Percentiles rank a stretch among this genome's conserved stretches.
phyloP scores from a whole-genome alignment of 208 protist species.

The Leishmania gerbilli region DNA sequence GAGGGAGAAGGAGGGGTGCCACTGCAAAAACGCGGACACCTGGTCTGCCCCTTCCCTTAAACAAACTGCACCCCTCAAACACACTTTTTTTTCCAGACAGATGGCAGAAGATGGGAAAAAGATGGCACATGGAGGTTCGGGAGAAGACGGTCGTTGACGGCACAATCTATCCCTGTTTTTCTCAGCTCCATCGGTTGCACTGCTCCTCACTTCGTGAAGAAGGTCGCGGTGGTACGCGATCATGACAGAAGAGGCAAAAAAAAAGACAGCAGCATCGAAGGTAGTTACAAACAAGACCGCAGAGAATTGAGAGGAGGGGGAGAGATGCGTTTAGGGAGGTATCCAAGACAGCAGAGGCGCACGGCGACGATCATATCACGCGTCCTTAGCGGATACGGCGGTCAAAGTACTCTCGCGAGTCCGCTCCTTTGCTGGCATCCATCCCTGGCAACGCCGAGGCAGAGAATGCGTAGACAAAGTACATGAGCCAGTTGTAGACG shows the following conservation, averaged over 20 bases:
- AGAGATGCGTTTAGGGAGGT: neutral
- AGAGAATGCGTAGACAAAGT: conserved; percentile 36
- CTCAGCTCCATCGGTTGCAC: neutral
- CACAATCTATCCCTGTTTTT: neutral
- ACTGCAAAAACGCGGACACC: neutral
- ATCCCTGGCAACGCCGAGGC: conserved; percentile 15
- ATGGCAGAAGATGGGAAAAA: neutral
- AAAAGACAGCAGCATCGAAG: neutral
- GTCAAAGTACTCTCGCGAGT: conserved; percentile 37
- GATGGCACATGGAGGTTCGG: neutral
- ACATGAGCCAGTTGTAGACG: conserved; percentile 55
- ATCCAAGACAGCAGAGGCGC: neutral
- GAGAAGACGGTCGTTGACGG: neutral
- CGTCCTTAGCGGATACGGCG: neutral
- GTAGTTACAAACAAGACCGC: neutral
- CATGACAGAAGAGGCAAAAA: neutral
- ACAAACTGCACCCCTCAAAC: neutral
- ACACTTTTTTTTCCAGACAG: neutral
- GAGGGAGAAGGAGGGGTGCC: neutral
- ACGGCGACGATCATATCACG: neutral
- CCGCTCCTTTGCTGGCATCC: conserved; percentile 11
- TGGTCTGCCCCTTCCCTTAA: neutral
- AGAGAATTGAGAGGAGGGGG: neutral
- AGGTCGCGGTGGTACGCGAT: neutral
- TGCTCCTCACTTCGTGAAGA: neutral